Evolutionary conservation across 1,139 yeast species (phyloP).

Genomic region (Sugiyamaella paludigena): DNA sequence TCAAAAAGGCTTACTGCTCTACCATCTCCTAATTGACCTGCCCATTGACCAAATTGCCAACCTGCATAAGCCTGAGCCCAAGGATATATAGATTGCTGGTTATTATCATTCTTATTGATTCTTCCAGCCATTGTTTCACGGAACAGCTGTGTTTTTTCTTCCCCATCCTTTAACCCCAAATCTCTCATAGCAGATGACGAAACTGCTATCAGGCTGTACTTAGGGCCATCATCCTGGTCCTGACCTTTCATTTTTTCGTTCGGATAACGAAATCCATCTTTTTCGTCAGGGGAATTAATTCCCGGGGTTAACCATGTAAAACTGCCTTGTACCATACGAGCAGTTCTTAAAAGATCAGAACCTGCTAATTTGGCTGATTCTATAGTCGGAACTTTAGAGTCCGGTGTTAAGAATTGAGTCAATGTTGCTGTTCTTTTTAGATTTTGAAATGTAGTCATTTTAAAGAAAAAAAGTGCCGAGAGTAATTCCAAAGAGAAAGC

Average conservation of each 20-base stretch:
- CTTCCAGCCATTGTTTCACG: conserved; percentile 61
- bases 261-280: no score
- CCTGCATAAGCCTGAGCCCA: conserved; percentile 94
- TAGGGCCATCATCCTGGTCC: conserved; percentile 23
- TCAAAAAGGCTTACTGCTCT: conserved; percentile 82
- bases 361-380: conserved; percentile 48
- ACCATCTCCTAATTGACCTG: conserved; percentile 97
- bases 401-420: conserved; percentile 55
- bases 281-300: no score
- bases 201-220: conserved; percentile 54
- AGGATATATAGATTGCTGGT: conserved; percentile 57
- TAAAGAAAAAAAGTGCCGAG: not conserved
- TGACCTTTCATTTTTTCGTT: no score
- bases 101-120: conserved; percentile 28
- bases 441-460: conserved; percentile 7
- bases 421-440: conserved; percentile 34
- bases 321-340: conserved; percentile 66
- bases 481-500: no score
- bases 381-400: conserved; percentile 53
- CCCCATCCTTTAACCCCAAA: conserved; percentile 49
- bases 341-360: conserved; percentile 46
- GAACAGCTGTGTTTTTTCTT: conserved; percentile 46
- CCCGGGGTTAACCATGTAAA: conserved; percentile 53
- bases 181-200: conserved; percentile 62
- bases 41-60: conserved; percentile 93